phyloP scores from a whole-genome alignment of 2,329 filamentous ascomycete species.

The Pseudopyricularia cyperi region DNA sequence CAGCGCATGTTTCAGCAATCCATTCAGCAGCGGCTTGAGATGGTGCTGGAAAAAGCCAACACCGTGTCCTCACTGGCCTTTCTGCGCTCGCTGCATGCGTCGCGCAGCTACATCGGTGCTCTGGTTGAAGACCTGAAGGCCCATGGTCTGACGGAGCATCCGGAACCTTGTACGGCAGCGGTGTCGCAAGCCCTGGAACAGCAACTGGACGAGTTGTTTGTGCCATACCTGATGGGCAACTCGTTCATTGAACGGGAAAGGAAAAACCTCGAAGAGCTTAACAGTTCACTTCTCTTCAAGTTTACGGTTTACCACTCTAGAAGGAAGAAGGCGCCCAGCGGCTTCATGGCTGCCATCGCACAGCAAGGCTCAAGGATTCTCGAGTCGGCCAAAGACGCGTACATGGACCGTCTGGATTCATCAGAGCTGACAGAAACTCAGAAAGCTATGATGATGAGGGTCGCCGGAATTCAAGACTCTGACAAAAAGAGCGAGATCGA shows the following conservation, averaged over 20 bases:
- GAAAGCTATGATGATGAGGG: conserved; percentile 77
- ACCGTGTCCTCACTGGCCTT: conserved; percentile 88
- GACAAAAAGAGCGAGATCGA: conserved; percentile 78
- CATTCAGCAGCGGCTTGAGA: conserved; percentile 87
- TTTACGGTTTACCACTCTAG: conserved; percentile 90
- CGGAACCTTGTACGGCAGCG: conserved; percentile 77
- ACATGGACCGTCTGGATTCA: conserved; percentile 77
- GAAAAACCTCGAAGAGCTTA: conserved; percentile 63
- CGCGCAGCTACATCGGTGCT: conserved; percentile 74
- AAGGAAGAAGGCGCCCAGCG: conserved; percentile 76
- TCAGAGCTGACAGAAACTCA: conserved; percentile 80
- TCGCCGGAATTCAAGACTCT: conserved; percentile 71
- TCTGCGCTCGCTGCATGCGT: conserved; percentile 78
- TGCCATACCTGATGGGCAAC: conserved; percentile 55
- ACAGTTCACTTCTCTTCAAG: conserved; percentile 88
- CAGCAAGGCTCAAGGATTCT: conserved; percentile 84
- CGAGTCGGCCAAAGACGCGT: conserved; percentile 78
- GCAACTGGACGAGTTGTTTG: conserved; percentile 65
- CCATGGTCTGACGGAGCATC: conserved; percentile 89
- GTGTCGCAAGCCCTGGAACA: conserved; percentile 65
- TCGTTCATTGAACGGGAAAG: conserved; percentile 59
- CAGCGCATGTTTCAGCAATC: conserved; percentile 97
- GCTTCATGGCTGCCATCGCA: conserved; percentile 84
- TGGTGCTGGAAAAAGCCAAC: conserved; percentile 89
- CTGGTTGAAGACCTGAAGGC: conserved; percentile 87